These are phyloP conservation scores for Colletotrichum trifolii DNA, from an alignment of 2,329 filamentous ascomycete species.

Conservation along the genomic window DNA sequence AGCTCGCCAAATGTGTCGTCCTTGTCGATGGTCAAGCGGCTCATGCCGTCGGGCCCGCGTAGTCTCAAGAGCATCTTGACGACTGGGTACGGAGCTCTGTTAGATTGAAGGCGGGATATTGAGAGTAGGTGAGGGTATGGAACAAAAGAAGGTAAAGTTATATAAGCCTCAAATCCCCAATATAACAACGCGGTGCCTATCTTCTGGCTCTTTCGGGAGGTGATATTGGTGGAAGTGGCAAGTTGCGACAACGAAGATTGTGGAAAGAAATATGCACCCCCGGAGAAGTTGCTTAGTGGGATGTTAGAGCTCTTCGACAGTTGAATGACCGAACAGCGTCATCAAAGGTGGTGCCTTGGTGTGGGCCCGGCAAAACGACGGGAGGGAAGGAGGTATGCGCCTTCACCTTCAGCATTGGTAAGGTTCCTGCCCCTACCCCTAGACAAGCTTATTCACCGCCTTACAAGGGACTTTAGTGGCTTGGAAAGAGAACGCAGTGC, in stretches of 20 bases:
- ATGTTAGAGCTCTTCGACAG: constrained; percentile 26
- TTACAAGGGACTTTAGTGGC: constrained; percentile 19
- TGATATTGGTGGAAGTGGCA: neutral
- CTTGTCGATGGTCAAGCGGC: constrained; percentile 82
- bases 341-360: constrained; percentile 38
- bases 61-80: constrained; percentile 83
- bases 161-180: constrained; percentile 4
- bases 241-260: constrained; percentile 15
- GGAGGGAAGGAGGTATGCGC: constrained; percentile 21
- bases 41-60: constrained; percentile 91
- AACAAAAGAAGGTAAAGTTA: constrained; percentile 7
- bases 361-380: constrained; percentile 36
- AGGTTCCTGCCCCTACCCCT: constrained; percentile 4
- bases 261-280: constrained; percentile 19
- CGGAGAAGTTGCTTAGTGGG: constrained; percentile 27
- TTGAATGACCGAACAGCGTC: constrained; percentile 32
- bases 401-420: constrained; percentile 9
- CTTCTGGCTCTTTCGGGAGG: neutral
- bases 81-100: constrained; percentile 2
- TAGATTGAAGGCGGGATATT: neutral
- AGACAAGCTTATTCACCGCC: constrained; percentile 24
- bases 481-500: neutral
- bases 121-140: neutral
- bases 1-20: constrained; percentile 77
- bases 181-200: constrained; percentile 14